Conservation (phyloP, 2,329 filamentous ascomycete species). For the Westerdykella ornata region DNA sequence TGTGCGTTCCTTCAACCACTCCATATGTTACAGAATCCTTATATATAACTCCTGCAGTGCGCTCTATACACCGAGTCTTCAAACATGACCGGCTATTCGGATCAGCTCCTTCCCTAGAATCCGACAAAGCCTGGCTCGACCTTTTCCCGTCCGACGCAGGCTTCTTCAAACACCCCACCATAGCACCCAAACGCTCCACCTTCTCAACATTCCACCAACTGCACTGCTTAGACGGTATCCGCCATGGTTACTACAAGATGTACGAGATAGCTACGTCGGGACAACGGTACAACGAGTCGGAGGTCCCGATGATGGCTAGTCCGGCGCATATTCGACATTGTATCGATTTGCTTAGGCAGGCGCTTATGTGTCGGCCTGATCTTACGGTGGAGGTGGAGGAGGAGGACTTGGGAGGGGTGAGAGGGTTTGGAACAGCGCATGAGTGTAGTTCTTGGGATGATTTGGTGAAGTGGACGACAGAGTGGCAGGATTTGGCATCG, state of each 20-base stretch:
- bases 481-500: constrained; percentile 2
- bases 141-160: constrained; percentile 11
- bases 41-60: too few species aligned
- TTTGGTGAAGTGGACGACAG: constrained; percentile 3
- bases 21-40: too few species aligned
- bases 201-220: constrained; percentile 15
- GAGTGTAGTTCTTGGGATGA: constrained; percentile 7
- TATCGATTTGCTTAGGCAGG: constrained; percentile 8
- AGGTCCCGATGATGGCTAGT: neutral
- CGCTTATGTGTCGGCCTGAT: constrained; percentile 9
- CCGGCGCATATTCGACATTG: constrained; percentile 7
- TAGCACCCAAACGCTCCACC: constrained; percentile 11
- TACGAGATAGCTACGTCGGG: neutral
- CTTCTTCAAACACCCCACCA: constrained; percentile 11
- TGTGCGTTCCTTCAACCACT: too few species aligned
- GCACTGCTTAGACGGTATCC: constrained; percentile 11
- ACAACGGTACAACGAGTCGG: neutral
- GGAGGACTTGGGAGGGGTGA: constrained; percentile 2
- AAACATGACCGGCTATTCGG: neutral
- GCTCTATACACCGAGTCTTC: neutral
- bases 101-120: neutral
- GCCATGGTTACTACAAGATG: constrained; percentile 1
- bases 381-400: constrained; percentile 6
- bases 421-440: constrained; percentile 7
- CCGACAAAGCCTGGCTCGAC: constrained; percentile 5